Base-by-base conservation (phyloP, 2,329 filamentous ascomycete genomes). In the Aspergillus sp. region DNA sequence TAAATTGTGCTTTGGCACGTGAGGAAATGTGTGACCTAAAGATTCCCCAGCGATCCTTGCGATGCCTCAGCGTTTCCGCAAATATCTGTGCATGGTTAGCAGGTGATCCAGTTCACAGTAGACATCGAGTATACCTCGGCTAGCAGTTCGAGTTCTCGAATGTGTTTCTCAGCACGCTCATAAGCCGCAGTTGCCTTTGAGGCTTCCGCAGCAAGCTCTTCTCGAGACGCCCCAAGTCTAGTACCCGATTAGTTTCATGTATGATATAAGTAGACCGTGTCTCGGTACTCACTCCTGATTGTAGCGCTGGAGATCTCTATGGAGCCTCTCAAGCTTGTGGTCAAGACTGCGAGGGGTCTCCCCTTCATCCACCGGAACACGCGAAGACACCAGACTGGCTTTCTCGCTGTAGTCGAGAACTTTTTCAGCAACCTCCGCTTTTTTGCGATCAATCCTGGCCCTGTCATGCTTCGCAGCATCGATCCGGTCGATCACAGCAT, bases 11-110 rank as follows among this genome's bases (percentile, higher is more conserved):
- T 43, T 88, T 83, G 41, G 93, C 87, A 46, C 86, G 81, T n/a
- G 85, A 81, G 34, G 89, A 91, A 58, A 98, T 96, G 56, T 83
- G 80, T 28, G 82, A 79, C 58, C 91, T 85, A 67, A 98, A 97
- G 43, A 78, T 75, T 47, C 80, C 76, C 86, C 89, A 98, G 56
- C 88, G 82, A 29, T 76, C 71, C 47, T 86, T 77, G 10, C 93
- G 86, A 47, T 84, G 73, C 7, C 72, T 68, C 36, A 95, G 78
- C 1, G 88, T 81, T 30, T 73, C 59, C 55, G 76, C 77, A 39
- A 82, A 69, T 42, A 69, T 65, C 72, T 80, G 7, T 7, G 34
- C 32, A n/a, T 39, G 29, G 19, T 48, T 42, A 49, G 43, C 38
- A 46, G 42, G 29, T 19, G 8, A 45, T 3, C 7, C n/a, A 27